Conservation (phyloP, 2,329 filamentous ascomycete species). For the Claviceps sp. region DNA sequence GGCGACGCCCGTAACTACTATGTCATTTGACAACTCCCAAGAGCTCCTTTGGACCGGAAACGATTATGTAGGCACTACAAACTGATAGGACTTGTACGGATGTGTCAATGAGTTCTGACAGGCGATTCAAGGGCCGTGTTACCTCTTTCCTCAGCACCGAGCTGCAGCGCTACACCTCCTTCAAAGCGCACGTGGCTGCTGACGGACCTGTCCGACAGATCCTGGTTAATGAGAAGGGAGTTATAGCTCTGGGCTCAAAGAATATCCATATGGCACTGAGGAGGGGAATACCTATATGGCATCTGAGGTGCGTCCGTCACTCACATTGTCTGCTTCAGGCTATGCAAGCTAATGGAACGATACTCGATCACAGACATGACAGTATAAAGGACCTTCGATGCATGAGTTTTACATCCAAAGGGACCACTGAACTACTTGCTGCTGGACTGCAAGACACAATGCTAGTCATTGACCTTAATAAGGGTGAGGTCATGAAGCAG, state of each 20-base stretch:
- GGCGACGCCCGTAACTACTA: conserved; percentile 59
- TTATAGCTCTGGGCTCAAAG: conserved; percentile 70
- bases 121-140: conserved; percentile 57
- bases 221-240: conserved; percentile 79
- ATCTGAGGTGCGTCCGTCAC: conserved; percentile 47
- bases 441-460: conserved; percentile 78
- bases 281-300: conserved; percentile 76
- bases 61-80: conserved; percentile 52
- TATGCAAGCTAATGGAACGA: not conserved
- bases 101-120: conserved; percentile 12
- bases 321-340: not conserved
- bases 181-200: conserved; percentile 58
- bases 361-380: conserved; percentile 35
- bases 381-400: conserved; percentile 81
- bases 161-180: conserved; percentile 80
- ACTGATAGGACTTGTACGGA: not conserved
- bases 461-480: conserved; percentile 60
- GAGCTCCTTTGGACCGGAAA: conserved; percentile 91
- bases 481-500: conserved; percentile 59
- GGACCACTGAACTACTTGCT: conserved; percentile 69
- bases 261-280: conserved; percentile 83
- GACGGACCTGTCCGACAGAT: conserved; percentile 80
- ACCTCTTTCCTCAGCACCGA: conserved; percentile 80
- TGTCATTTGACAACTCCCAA: conserved; percentile 79
- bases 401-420: conserved; percentile 89